These are phyloP conservation scores for Acanthamoeba quina DNA, from an alignment of 208 protist genomes.

Conservation along the genomic window DNA sequence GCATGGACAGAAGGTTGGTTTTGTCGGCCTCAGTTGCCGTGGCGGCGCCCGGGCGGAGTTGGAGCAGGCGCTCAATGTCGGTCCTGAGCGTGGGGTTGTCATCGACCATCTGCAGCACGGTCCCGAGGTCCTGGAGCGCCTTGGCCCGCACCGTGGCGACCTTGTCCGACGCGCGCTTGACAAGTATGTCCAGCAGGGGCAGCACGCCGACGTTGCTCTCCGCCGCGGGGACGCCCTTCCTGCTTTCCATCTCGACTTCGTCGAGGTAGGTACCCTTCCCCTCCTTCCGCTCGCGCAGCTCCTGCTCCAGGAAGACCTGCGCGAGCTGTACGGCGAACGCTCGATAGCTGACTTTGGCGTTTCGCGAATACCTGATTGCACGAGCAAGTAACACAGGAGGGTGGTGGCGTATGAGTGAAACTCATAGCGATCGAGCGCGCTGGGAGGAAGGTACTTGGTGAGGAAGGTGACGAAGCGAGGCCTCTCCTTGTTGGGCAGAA, in stretches of 20 bases:
- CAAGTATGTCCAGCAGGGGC: constrained; percentile 54
- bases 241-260: constrained; percentile 16
- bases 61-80: constrained; percentile 21
- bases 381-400: not conserved
- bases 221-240: not conserved
- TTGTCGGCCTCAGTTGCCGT: not conserved
- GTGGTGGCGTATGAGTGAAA: no score
- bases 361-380: constrained; percentile 38
- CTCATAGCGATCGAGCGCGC: not conserved
- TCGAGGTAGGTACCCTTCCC: constrained; percentile 46
- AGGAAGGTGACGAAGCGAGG: constrained; percentile 71
- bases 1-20: constrained; percentile 51
- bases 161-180: constrained; percentile 55
- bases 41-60: not conserved
- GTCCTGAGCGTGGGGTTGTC: constrained; percentile 15
- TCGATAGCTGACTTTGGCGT: constrained; percentile 65
- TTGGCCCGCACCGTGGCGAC: constrained; percentile 54
- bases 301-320: constrained; percentile 11
- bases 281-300: constrained; percentile 43
- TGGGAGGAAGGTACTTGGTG: not conserved
- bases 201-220: constrained; percentile 3
- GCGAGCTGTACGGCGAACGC: constrained; percentile 70
- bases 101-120: constrained; percentile 35
- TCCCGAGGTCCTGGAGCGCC: constrained; percentile 28
- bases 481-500: constrained; percentile 47